Evolutionary conservation across 1,139 yeast species (phyloP), one percentile per base, ranked within the genome.

Genomic region (Protomyces gravidus): DNA sequence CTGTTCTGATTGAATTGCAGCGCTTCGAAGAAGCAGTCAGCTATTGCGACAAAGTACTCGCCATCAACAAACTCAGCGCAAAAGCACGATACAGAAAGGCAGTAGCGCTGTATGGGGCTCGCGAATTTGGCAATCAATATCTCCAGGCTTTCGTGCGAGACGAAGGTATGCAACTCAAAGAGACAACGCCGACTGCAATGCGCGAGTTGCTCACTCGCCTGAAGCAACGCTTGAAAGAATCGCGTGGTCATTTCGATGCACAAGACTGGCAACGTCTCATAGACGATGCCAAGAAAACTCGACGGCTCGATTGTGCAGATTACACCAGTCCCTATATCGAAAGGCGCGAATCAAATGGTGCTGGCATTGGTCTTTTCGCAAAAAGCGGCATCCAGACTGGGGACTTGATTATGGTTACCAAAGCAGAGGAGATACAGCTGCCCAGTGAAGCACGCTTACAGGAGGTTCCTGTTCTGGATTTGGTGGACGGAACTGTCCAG

Each of bases 321-420:
- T 46, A 45, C 17, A 23, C 23, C 33, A 42, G 36, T 13, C 21
- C 50, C 7, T 30, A 25, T 13, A 15, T 53, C 13, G 25, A 15
- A 19, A 27, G 36, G n/a, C 26, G 13, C 5, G 30, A 45, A n/a
- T 17, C 46, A 13, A 6, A 23, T 5, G 40, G 51, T 13, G 39
- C 40, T 15, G 58, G 58, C 39, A 21, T 25, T n/a, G 58, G 58
- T 17, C 46, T 53, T 5, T 42, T 53, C 5, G 46, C 58, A 13
- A 46, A 11, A 30, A n/a, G 21, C 9, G 25, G 17, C 27, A 19
- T 53, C 27, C 27, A n/a, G 2, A 46, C 46, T 25, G 58, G 58
- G 9, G 48, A 50, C 17, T 17, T 53, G 26, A 42, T 53, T 3
- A 50, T 53, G 28, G 51, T 46, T 13, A 36, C 58, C 5, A 15